Evolutionary conservation across 2,329 filamentous ascomycete species (phyloP).

Genomic region (Alternaria incomplexa): DNA sequence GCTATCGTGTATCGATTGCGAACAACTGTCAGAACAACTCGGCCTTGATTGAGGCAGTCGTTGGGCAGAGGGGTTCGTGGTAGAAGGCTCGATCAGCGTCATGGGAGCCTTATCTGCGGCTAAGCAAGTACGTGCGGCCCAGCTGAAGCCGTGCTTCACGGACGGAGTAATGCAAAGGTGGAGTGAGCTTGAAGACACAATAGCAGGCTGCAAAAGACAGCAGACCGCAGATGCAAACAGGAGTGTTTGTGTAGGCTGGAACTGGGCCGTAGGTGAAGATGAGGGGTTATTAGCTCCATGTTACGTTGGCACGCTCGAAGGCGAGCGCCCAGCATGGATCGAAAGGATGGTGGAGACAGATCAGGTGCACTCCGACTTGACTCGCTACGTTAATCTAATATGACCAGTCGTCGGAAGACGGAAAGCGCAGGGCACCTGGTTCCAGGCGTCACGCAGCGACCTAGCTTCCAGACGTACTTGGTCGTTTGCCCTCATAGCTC

Average conservation of each 20-base stretch:
- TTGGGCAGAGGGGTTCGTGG: constrained; percentile 4
- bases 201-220: constrained; percentile 7
- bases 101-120: constrained; percentile 25
- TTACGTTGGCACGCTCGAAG: constrained; percentile 25
- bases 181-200: neutral
- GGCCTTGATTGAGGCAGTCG: constrained; percentile 1
- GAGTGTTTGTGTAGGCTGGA: constrained; percentile 16
- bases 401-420: constrained; percentile 15
- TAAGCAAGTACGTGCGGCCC: constrained; percentile 18
- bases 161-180: constrained; percentile 10
- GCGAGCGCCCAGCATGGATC: constrained; percentile 15
- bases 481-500: constrained; percentile 7
- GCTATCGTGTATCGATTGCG: neutral
- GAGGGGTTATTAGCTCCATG: constrained; percentile 23
- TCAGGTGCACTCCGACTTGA: constrained; percentile 25
- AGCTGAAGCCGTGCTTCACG: constrained; percentile 26
- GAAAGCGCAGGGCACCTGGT: constrained; percentile 9
- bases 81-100: constrained; percentile 15
- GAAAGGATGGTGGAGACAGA: constrained; percentile 22
- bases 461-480: constrained; percentile 9
- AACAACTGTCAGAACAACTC: neutral
- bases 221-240: constrained; percentile 8
- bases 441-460: constrained; percentile 14
- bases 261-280: constrained; percentile 12
- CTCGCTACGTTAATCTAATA: constrained; percentile 25